Base-by-base conservation (phyloP, 345 rosid species). In the Gossypium sturtianum region DNA sequence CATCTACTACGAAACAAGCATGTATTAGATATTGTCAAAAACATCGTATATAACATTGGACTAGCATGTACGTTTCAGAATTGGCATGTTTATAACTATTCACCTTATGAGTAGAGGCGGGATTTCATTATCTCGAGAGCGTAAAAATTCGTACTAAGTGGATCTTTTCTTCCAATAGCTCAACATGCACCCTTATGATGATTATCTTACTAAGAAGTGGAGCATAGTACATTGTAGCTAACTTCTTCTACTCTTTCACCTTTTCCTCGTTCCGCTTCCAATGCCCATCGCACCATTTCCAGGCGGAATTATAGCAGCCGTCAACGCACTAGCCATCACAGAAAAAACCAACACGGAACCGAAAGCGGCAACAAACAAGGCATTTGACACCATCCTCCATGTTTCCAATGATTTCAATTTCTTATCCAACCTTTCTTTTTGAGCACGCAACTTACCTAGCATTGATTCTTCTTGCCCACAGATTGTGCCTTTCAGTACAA, bases 271-370 rank as follows among this genome's bases (percentile, higher is more conserved):
- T 92, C 2, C 83, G 68, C 6, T 75, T 84, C 98, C 92, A 91
- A 9, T 87, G 85, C 13, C 83, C 34, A 78, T 85, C 70, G 19
- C 95, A 88, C 98, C 98, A 94, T 77, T 89, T 92, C 97, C 98
- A 29, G 89, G 89, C 79, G 0, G 96, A 79, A 23, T 91, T 94
- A 87, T 80, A 0, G 98, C 94, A 69, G 84, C 91, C 7, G 91
- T 67, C 64, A 92, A 47, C 2, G 91, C 98, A 58, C 90, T 88
- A 66, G 98, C 98, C 74, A 92, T 93, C 22, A 94, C 97, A 0
- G 98, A 88, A 81, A 92, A 82, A 60, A 91, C 88, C 81, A 92
- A 74, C 6, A 89, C 92, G 23, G 98, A 85, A 17, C 91, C 86
- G 45, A 92, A 87, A 2, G 86, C 85, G 4, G 98, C 75, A 7